Evolutionary conservation across 306 rosid genomes (phyloP).

Genomic region (Ammopiptanthus mongolicus): DNA sequence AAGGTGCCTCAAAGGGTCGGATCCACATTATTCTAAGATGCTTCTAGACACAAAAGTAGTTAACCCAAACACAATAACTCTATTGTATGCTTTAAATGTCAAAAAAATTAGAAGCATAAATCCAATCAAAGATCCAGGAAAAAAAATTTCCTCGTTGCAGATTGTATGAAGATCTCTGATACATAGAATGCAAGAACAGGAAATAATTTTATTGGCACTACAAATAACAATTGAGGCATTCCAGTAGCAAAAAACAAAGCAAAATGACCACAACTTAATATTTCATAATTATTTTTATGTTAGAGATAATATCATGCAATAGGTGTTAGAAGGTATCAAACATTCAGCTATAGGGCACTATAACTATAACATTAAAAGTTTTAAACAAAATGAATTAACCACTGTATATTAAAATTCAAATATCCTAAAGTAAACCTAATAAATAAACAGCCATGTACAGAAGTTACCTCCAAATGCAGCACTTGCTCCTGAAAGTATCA

Average conservation of each 20-base stretch:
- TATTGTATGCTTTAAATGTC: not conserved
- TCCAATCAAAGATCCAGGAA: not conserved
- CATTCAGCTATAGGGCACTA: not conserved
- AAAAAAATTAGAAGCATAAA: not conserved
- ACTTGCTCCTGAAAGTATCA: constrained; percentile 69
- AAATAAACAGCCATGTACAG: not conserved
- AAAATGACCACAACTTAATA: not conserved
- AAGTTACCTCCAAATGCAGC: constrained; percentile 87
- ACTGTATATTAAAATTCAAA: not conserved
- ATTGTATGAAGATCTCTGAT: not conserved
- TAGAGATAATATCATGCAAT: not conserved
- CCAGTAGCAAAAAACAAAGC: not conserved
- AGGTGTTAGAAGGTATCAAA: not conserved
- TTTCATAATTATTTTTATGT: not conserved
- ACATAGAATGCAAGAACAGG: not conserved
- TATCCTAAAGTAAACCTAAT: not conserved
- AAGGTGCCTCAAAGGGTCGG: too few species aligned
- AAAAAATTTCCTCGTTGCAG: not conserved
- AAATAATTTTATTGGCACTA: not conserved
- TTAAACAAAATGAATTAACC: not conserved
- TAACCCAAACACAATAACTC: not conserved
- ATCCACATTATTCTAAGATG: too few species aligned
- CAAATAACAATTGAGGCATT: not conserved
- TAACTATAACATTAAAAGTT: not conserved
- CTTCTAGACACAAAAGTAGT: not conserved